Evolutionary conservation across 768 basidiomycete species (phyloP), one percentile per base, ranked within the genome.

Genomic region (button mushroom (Agaricus bisporus)): DNA sequence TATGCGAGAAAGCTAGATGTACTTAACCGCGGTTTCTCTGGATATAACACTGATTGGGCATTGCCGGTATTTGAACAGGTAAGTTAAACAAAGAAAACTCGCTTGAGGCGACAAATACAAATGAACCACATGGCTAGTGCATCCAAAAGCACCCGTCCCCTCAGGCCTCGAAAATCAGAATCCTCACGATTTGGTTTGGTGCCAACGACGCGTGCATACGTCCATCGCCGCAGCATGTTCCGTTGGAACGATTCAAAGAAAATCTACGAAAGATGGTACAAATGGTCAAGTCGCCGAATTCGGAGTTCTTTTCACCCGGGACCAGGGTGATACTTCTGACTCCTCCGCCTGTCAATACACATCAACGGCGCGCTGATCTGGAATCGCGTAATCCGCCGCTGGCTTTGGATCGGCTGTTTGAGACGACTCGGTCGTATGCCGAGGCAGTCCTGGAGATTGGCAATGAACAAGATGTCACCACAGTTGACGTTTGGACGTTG

Each of bases 111-210:
- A 43, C 15, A 46, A 15, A n/a, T 18, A 17, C 20, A 8, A 35
- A 32, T 48, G 18, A 11, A 29, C 29, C 28, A 29, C 11, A 48
- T 41, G 15, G 15, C 38, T 59, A 90, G 86, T 73, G 80, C 57
- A 71, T 92, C 49, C 80, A 83, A 12, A 80, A 74, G 55, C 73
- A 68, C 58, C 60, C 73, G 5, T 9, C 46, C 32, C 12, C 38
- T 9, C 38, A 39, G 10, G 71, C 73, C 36, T 84, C 87, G 7
- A 80, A 75, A 42, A 75, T 93, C 35, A 81, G 80, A 39, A 66
- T 95, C n/a, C 73, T 95, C 55, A 81, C 81, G 5, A 82, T 95
- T 62, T 97, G 91, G 91, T 89, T 90, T 56, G 93, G 93, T 45
- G 85, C 85, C 14, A 98, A 98, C 68, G 94, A 98, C 65, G 81